Percentiles rank a stretch among this genome's conserved stretches.
Evolutionary conservation across 2,329 filamentous ascomycete species (phyloP).

Genomic region (Colletotrichum sp.): DNA sequence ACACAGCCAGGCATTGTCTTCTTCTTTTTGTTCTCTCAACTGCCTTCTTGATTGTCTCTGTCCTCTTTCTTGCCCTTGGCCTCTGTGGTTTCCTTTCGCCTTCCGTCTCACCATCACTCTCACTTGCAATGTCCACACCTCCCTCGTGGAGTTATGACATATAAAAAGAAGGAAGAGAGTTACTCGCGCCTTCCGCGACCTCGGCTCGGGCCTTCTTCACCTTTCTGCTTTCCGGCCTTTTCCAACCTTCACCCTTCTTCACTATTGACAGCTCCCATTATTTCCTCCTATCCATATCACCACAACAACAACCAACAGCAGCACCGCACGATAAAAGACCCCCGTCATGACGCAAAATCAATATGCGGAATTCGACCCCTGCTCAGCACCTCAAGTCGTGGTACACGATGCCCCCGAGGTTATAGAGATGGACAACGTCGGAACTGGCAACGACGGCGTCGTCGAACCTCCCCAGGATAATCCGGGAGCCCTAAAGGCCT

Average conservation of each 20-base stretch:
- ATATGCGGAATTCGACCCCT: constrained; percentile 1
- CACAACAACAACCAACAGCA: neutral
- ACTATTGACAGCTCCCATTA: neutral
- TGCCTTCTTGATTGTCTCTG: neutral
- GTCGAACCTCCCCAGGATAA: neutral
- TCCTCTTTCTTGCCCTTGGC: neutral
- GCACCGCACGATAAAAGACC: neutral
- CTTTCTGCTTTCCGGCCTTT: neutral
- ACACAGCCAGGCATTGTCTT: neutral
- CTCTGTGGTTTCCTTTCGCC: neutral
- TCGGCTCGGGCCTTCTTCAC: neutral
- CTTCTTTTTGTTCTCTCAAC: neutral
- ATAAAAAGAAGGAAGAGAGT: neutral
- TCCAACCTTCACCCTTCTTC: neutral
- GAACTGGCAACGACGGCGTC: neutral
- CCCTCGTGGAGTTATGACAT: neutral
- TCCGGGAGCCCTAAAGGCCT: neutral
- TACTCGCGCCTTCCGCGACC: neutral
- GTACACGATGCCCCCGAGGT: constrained; percentile 13
- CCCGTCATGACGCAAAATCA: neutral
- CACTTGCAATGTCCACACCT: neutral
- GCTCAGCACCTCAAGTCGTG: constrained; percentile 10
- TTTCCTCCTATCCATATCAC: neutral
- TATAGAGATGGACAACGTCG: neutral
- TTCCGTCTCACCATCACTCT: neutral